A percentile compares a stretch with the other conserved stretches of the same genome.
Evolutionary conservation across 1,139 yeast species (phyloP).

Genomic region (Hanseniaspora sp.): DNA sequence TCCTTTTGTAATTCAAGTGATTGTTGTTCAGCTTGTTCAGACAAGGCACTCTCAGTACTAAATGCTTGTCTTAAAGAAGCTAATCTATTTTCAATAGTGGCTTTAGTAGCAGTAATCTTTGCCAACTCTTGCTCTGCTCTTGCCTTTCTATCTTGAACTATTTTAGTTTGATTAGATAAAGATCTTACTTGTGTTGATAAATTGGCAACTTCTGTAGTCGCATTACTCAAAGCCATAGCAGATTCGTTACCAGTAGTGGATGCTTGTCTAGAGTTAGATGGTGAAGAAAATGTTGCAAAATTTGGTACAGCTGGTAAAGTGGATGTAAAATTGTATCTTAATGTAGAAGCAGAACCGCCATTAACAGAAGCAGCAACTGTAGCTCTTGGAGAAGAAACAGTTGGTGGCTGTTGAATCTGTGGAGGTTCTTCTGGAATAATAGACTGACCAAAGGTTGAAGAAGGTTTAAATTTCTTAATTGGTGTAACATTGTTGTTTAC

Average conservation of each 20-base stretch:
- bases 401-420: constrained; percentile 24
- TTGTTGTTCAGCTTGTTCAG: constrained; percentile 53
- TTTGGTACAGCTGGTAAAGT: constrained; percentile 27
- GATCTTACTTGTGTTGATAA: constrained; percentile 76
- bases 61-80: constrained; percentile 56
- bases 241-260: constrained; percentile 21
- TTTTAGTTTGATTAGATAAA: constrained; percentile 61
- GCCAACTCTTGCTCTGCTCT: constrained; percentile 68
- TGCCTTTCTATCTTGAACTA: constrained; percentile 56
- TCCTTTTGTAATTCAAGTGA: constrained; percentile 54
- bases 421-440: constrained; percentile 36
- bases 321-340: constrained; percentile 18
- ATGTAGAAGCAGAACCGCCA: constrained; percentile 19
- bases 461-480: constrained; percentile 35
- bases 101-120: constrained; percentile 49
- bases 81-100: constrained; percentile 62
- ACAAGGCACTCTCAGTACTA: constrained; percentile 69
- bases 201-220: constrained; percentile 79
- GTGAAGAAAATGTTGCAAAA: constrained; percentile 22
- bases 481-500: constrained; percentile 20
- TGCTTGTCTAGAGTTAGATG: constrained; percentile 3
- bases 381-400: constrained; percentile 16
- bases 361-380: too few relatives aligned
- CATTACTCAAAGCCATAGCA: constrained; percentile 59
- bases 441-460: constrained; percentile 50